Percentiles rank a stretch among this genome's conserved stretches.
Conservation (phyloP, 2,329 filamentous ascomycete species). For the Phaeosphaeriaceae sp. region DNA sequence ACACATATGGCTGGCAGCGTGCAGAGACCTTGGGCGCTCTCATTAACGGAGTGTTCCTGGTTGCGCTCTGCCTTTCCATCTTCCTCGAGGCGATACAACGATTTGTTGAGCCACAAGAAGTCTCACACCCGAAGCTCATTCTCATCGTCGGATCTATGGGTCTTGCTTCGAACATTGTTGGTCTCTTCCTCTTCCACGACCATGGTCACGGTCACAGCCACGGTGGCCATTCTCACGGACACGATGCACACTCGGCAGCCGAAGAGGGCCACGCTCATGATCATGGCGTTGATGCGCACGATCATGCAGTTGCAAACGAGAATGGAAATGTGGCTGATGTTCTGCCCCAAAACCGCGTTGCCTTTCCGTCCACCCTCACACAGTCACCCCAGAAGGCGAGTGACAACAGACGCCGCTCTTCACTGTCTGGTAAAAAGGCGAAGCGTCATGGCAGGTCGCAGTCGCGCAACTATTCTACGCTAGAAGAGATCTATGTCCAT, state of each 20-base stretch:
- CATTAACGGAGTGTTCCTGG: slow-evolving; percentile 96
- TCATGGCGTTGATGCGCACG: slow-evolving; percentile 54
- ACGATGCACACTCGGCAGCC: slow-evolving; percentile 54
- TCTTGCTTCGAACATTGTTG: slow-evolving; percentile 85
- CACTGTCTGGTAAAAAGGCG: slow-evolving; percentile 38
- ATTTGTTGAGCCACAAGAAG: slow-evolving; percentile 88
- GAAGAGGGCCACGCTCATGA: slow-evolving; percentile 59
- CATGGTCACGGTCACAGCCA: slow-evolving; percentile 91
- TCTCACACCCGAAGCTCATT: slow-evolving; percentile 84
- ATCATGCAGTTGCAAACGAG: slow-evolving; percentile 61
- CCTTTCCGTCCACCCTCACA: slow-evolving; percentile 48
- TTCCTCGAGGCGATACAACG: slow-evolving; percentile 93
- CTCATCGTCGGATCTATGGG: slow-evolving; percentile 88
- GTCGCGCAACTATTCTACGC: slow-evolving; percentile 59
- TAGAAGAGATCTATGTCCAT: slow-evolving; percentile 80
- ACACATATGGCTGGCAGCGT: slow-evolving; percentile 97
- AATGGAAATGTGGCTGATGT: slow-evolving; percentile 66
- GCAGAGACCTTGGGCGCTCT: slow-evolving; percentile 96
- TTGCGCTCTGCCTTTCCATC: slow-evolving; percentile 94
- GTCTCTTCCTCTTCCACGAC: slow-evolving; percentile 89
- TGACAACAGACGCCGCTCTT: slow-evolving; percentile 31
- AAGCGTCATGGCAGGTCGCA: slow-evolving; percentile 69
- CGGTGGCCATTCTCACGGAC: slow-evolving; percentile 62
- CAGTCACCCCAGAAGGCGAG: slow-evolving; percentile 19
- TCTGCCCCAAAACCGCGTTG: slow-evolving; percentile 68